Evolutionary conservation across 2,329 filamentous ascomycete species (phyloP), one percentile per base, ranked within the genome.

Genomic region (Exophiala sp.): DNA sequence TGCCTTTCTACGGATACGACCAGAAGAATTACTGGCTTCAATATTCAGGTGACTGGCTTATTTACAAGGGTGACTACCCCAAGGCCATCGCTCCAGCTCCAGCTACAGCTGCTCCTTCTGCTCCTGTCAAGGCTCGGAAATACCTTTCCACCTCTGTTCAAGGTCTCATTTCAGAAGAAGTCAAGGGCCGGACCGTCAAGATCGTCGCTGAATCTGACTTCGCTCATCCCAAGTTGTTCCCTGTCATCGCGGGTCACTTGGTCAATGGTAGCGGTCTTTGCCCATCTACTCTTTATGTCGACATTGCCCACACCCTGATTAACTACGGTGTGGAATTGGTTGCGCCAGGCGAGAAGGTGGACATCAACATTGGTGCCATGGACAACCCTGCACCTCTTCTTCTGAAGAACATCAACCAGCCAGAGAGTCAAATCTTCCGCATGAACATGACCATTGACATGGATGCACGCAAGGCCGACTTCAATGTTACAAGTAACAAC

Each of bases 1-100:
- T 90, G 3, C 86, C 86, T 1, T 77, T 79, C 0, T 90, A 89
- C 66, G 77, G 77, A 0, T 90, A 85, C 66, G 84, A 89, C 66
- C 73, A 81, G 59, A 88, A 89, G 75, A 83, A 81, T 61, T 88
- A 89, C 69, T 88, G 85, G 85, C 77, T 88, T 12, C 82, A 83
- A 65, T 88, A 88, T 68, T 75, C 78, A 58, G 85, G 88, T 57
- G 84, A 90, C 68, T 91, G 86, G 83, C 81, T 77, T 32, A 71
- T 90, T 35, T 83, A 79, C 57, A 91, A 91, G 75, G 85, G 77
- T 52, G 81, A 87, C 60, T 78, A 62, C 47, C 61, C 61, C 47
- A 63, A 61, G 74, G 36, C 73, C 71, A 36, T 60, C 62, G 63
- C 66, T 50, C 68, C 68, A 51, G 67, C 72, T 45, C 65, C 73